Evolutionary conservation across 2,329 filamentous ascomycete genomes (phyloP), one percentile per base, ranked within the genome.

Genomic region (Apiospora aurea): DNA sequence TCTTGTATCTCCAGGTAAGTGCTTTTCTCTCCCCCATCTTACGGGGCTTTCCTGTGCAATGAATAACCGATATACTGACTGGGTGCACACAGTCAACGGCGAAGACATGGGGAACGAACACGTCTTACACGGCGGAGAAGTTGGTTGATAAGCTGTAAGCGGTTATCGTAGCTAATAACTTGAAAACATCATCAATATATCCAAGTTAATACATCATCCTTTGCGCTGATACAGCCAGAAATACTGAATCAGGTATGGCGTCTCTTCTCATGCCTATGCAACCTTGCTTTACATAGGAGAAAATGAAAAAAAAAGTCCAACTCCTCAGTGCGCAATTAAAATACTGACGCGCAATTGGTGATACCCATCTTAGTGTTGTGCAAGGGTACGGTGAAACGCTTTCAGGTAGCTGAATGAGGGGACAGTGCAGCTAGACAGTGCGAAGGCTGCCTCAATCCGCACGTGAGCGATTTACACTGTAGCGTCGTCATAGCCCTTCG

Each of bases 1-100:
- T 83, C 43, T 77, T 89, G 29, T 87, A 86, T 72, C 76, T 90
- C n/a, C 86, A 88, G 82, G 83, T 85, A 79, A 76, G 78, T 75
- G 34, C 10, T 41, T n/a, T 29, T 14, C 29, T 4, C 41, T 6
- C 14, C 13, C 14, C 21, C 26, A 34, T 51, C 14, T 69, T 72
- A 38, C 72, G 29, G 44, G 2, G 21, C 0, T 64, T 10, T 53
- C 8, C 44, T 46, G 21, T 8, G 21, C 21, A n/a, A 49, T n/a
- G 24, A n/a, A 16, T 29, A 5, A 29, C 34, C 5, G 2, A 38
- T 49, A 49, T 61, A 38, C 57, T 64, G 7, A 64, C 57, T 64
- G 2, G 34, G 29, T 41, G 57, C 64, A n/a, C n/a, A 13, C 49
- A 78, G 76, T 77, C 73, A n/a, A 76, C 72, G 11, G 51, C 73